Evolutionary conservation across 257 asterid species (phyloP).

Genomic region (Salvia rosmarinus): DNA sequence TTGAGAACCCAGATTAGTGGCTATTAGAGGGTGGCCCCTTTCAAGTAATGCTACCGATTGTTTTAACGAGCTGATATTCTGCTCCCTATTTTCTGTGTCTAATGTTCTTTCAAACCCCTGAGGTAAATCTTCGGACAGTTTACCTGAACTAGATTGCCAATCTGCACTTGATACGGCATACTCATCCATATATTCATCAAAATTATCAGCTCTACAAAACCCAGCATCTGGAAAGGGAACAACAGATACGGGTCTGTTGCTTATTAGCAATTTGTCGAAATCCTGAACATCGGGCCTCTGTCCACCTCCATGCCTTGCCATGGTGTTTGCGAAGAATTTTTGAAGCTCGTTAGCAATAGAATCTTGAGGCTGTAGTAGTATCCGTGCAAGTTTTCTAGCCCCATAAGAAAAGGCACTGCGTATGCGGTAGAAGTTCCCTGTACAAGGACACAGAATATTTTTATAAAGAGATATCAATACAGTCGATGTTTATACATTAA

Average conservation of each 20-base stretch:
- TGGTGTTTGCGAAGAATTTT: constrained; percentile 67
- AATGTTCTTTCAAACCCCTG: constrained; percentile 15
- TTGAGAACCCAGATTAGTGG: background rate
- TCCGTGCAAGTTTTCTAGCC: constrained; percentile 65
- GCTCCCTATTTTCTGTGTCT: background rate
- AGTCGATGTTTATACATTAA: no score
- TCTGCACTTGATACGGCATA: constrained; percentile 19
- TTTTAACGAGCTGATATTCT: background rate
- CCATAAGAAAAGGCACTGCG: constrained; percentile 89
- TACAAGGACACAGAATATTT: constrained; percentile 5
- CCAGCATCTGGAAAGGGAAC: constrained; percentile 32
- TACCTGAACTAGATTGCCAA: constrained; percentile 21
- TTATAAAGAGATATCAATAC: background rate
- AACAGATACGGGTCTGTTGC: constrained; percentile 34
- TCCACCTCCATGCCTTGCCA: constrained; percentile 68
- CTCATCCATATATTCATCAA: background rate
- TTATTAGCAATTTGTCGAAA: constrained; percentile 28
- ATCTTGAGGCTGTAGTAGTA: constrained; percentile 57
- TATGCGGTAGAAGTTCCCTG: constrained; percentile 83
- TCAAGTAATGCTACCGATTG: background rate
- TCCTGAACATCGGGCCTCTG: constrained; percentile 60
- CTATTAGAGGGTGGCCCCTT: background rate
- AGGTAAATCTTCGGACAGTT: constrained; percentile 20
- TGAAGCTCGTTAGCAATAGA: constrained; percentile 57
- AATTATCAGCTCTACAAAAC: constrained; percentile 34